Evolutionary conservation across 2,329 filamentous ascomycete species (phyloP).

Genomic region (Periconia macrospinosa): DNA sequence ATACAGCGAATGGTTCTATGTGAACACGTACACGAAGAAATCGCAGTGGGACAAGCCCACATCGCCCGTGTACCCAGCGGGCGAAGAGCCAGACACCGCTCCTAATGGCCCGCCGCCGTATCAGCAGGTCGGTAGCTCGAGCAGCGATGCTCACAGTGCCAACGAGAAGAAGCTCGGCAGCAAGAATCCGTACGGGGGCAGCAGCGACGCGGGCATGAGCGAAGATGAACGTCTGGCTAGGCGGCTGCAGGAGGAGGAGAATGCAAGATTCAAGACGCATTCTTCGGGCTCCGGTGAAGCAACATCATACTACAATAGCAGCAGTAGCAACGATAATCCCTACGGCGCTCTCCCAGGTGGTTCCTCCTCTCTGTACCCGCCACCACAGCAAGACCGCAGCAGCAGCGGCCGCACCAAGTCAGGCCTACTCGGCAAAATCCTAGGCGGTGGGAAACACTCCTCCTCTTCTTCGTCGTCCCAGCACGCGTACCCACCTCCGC

Average conservation of each 20-base stretch:
- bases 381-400: neutral
- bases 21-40: constrained; percentile 83
- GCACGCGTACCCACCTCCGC: neutral
- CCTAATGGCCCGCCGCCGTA: constrained; percentile 68
- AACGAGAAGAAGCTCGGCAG: constrained; percentile 50
- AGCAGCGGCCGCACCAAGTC: neutral
- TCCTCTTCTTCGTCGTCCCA: neutral
- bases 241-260: constrained; percentile 80
- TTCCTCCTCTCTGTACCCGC: constrained; percentile 24
- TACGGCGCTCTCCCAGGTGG: neutral
- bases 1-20: constrained; percentile 93
- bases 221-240: constrained; percentile 76
- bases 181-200: constrained; percentile 70
- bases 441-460: constrained; percentile 46
- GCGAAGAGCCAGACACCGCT: constrained; percentile 40
- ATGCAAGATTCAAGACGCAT: constrained; percentile 55
- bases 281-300: constrained; percentile 9
- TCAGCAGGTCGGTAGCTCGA: constrained; percentile 52
- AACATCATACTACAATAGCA: neutral
- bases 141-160: constrained; percentile 35
- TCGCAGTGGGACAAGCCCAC: constrained; percentile 90
- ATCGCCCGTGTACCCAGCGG: constrained; percentile 62
- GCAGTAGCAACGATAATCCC: neutral
- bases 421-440: constrained; percentile 56
- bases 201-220: constrained; percentile 43